Evolutionary conservation across 1,139 yeast species (phyloP).

Genomic region (Yamadazyma diospyri): DNA sequence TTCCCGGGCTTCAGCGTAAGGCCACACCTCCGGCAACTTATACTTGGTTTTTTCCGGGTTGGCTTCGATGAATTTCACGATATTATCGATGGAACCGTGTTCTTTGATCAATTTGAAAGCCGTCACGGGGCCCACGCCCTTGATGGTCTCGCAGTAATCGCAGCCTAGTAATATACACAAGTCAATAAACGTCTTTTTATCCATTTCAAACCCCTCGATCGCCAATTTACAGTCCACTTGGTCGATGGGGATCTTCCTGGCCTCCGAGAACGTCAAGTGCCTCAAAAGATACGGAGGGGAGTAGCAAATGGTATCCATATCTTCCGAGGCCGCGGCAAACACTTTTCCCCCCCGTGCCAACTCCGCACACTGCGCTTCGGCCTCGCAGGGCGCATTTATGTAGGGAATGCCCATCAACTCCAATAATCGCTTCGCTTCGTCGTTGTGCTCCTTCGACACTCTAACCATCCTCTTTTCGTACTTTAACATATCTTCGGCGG

Average conservation of each 20-base stretch:
- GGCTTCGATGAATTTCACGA: slow-evolving; percentile 59
- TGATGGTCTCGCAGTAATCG: slow-evolving; percentile 93
- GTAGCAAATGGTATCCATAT: slow-evolving; percentile 97
- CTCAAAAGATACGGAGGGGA: slow-evolving; percentile 79
- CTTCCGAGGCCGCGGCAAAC: slow-evolving; percentile 97
- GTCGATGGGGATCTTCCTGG: slow-evolving; percentile 86
- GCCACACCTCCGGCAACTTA: slow-evolving; percentile 94
- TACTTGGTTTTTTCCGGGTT: slow-evolving; percentile 66
- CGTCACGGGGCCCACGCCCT: slow-evolving; percentile 94
- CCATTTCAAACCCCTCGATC: slow-evolving; percentile 71
- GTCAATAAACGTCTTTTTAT: slow-evolving; percentile 75
- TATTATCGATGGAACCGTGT: slow-evolving; percentile 74
- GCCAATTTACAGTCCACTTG: slow-evolving; percentile 72
- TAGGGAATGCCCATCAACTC: slow-evolving; percentile 92
- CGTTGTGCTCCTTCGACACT: slow-evolving; percentile 87
- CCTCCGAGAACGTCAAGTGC: slow-evolving; percentile 91
- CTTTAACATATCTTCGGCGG: slow-evolving; percentile 70
- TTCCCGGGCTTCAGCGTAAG: slow-evolving; percentile 82
- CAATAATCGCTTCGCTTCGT: slow-evolving; percentile 80
- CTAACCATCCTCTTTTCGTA: slow-evolving; percentile 85
- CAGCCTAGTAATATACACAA: slow-evolving; percentile 92
- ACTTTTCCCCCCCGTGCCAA: slow-evolving; percentile 85
- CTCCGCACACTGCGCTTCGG: slow-evolving; percentile 98
- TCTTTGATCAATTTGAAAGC: slow-evolving; percentile 87
- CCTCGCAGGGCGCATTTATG: slow-evolving; percentile 94